Conservation (phyloP, 2,329 filamentous ascomycete species). For the Monilinia aucupariae region DNA sequence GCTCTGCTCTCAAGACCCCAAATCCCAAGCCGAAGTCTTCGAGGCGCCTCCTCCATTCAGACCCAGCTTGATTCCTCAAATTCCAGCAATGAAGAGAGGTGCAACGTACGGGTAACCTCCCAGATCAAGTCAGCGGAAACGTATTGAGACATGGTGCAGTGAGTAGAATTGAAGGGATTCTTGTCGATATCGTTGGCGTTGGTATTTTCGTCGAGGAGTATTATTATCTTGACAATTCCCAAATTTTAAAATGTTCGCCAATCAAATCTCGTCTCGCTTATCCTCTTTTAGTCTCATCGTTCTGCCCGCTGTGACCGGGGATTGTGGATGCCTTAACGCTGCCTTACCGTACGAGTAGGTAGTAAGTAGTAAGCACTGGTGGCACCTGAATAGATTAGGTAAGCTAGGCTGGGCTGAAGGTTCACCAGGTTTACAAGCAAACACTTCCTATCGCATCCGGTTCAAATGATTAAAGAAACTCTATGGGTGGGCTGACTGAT, state of each 20-base stretch:
- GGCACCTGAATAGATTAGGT: too few relatives aligned
- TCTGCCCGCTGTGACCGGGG: background rate
- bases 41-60: background rate
- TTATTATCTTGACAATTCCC: background rate
- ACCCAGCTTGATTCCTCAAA: background rate
- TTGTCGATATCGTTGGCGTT: conserved; percentile 7
- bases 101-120: conserved; percentile 84
- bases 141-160: conserved; percentile 49
- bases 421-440: too few relatives aligned
- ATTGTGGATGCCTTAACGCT: background rate
- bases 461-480: background rate
- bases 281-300: conserved; percentile 5
- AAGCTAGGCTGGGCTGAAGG: too few relatives aligned
- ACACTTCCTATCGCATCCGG: background rate
- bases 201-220: background rate
- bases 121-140: conserved; percentile 89
- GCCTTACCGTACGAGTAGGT: background rate
- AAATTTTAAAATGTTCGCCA: conserved; percentile 16
- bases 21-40: background rate
- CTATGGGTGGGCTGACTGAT: conserved; percentile 1
- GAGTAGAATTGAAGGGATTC: conserved; percentile 10
- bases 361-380: too few relatives aligned
- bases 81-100: conserved; percentile 12
- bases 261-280: conserved; percentile 14
- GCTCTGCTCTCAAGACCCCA: background rate